phyloP scores from a whole-genome alignment of 164 flowering plant species.

The Vitis labrusca region DNA sequence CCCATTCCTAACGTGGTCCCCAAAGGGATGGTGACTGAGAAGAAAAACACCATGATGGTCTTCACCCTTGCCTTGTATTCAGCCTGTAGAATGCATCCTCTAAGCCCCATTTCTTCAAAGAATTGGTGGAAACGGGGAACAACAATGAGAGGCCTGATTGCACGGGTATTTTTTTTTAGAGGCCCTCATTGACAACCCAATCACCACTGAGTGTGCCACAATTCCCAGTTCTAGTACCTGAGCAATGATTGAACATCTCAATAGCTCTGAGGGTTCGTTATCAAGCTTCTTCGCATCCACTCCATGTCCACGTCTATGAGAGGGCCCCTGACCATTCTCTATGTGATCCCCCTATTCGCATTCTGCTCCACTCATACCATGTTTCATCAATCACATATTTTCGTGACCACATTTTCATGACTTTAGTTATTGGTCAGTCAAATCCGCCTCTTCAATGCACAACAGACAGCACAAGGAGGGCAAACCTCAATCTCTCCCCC shows the following conservation, averaged over 20 bases:
- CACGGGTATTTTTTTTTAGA: conserved; percentile 30
- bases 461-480: no score
- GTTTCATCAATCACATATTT: no score
- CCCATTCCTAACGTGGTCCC: conserved; percentile 49
- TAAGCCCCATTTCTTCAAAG: conserved; percentile 38
- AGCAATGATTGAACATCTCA: conserved; percentile 14
- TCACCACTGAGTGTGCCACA: conserved; percentile 39
- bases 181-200: conserved; percentile 33
- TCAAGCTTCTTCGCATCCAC: background rate
- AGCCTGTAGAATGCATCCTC: conserved; percentile 36
- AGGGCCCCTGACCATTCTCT: background rate
- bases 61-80: conserved; percentile 34
- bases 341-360: no score
- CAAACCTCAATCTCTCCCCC: no score
- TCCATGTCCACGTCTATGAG: no score
- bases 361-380: no score
- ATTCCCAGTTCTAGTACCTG: conserved; percentile 34
- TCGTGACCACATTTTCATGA: no score
- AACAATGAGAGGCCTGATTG: conserved; percentile 33
- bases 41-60: conserved; percentile 51
- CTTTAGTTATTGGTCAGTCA: no score
- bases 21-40: conserved; percentile 51
- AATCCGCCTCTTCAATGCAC: no score
- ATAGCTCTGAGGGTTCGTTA: background rate
- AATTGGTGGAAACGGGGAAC: conserved; percentile 43